Conservation (phyloP, 2,329 filamentous ascomycete genomes). For the Verticillium nubilum region DNA sequence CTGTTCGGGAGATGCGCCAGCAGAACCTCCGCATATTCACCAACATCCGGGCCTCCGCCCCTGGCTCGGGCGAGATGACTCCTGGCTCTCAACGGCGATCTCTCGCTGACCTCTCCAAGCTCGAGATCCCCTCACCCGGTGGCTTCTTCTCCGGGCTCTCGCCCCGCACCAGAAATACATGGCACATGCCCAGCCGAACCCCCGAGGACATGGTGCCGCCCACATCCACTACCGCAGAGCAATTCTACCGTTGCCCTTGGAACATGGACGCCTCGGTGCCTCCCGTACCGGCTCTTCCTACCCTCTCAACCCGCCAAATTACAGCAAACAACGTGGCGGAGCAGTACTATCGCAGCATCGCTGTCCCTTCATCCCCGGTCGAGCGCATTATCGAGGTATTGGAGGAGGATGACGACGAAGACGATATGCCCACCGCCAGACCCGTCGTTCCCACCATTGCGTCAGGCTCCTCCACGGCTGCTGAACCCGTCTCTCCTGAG, state of each 20-base stretch:
- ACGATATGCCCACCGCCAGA: conserved; percentile 64
- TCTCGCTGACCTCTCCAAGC: conserved; percentile 66
- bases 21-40: conserved; percentile 46
- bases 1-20: conserved; percentile 47
- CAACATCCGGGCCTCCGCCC: conserved; percentile 23
- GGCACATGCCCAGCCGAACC: conserved; percentile 59
- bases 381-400: conserved; percentile 63
- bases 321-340: conserved; percentile 22
- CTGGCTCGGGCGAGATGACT: conserved; percentile 26
- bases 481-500: conserved; percentile 33
- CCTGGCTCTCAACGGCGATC: conserved; percentile 46
- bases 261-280: conserved; percentile 35
- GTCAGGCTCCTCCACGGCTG: conserved; percentile 23
- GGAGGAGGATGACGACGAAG: conserved; percentile 42
- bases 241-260: conserved; percentile 87
- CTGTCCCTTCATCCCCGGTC: conserved; percentile 41
- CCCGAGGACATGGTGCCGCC: conserved; percentile 56
- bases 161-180: conserved; percentile 70
- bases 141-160: conserved; percentile 88
- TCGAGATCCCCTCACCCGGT: conserved; percentile 87
- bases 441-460: conserved; percentile 27
- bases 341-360: conserved; percentile 30
- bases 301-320: neutral
- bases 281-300: conserved; percentile 25
- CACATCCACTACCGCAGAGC: conserved; percentile 85